Percentiles rank a stretch among this genome's conserved stretches.
phyloP scores from a whole-genome alignment of 306 rosid genomes.

The Trichosanthes truncata region DNA sequence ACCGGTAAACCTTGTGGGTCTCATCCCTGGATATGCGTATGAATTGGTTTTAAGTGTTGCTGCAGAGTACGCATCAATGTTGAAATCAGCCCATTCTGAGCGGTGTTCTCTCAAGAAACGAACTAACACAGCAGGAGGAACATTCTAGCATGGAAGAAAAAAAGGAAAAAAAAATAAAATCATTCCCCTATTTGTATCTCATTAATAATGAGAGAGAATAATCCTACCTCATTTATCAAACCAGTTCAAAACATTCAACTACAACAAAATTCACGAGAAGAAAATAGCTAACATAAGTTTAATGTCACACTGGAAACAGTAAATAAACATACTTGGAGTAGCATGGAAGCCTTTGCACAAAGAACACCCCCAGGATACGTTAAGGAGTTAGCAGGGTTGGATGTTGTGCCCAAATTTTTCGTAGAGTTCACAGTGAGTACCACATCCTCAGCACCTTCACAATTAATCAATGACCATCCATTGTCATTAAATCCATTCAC shows the following conservation, averaged over 20 bases:
- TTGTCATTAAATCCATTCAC: slow-evolving; percentile 95
- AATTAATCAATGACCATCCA: slow-evolving; percentile 78
- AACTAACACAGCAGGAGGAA: slow-evolving; percentile 86
- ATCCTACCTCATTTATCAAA: neutral
- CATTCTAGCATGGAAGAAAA: slow-evolving; percentile 45
- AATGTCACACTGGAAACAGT: neutral
- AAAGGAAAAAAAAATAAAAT: neutral
- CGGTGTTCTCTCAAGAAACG: slow-evolving; percentile 96
- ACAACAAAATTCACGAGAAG: neutral
- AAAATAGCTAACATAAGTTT: neutral
- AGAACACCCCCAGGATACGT: slow-evolving; percentile 82
- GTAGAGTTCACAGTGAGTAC: slow-evolving; percentile 68
- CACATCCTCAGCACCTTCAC: slow-evolving; percentile 89
- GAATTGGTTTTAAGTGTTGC: slow-evolving; percentile 71
- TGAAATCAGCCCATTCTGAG: slow-evolving; percentile 99
- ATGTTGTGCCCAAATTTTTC: slow-evolving; percentile 52
- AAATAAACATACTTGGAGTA: slow-evolving; percentile 67
- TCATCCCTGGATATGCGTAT: slow-evolving; percentile 80
- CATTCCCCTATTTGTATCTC: neutral
- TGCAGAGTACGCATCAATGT: slow-evolving; percentile 83
- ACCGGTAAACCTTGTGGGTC: slow-evolving; percentile 91
- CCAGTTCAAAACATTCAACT: neutral
- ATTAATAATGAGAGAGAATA: neutral
- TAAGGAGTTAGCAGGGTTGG: slow-evolving; percentile 62
- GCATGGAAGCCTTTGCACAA: slow-evolving; percentile 96